phyloP scores from a whole-genome alignment of 495 filamentous ascomycete species.

The Barbatosphaeria neglecta region DNA sequence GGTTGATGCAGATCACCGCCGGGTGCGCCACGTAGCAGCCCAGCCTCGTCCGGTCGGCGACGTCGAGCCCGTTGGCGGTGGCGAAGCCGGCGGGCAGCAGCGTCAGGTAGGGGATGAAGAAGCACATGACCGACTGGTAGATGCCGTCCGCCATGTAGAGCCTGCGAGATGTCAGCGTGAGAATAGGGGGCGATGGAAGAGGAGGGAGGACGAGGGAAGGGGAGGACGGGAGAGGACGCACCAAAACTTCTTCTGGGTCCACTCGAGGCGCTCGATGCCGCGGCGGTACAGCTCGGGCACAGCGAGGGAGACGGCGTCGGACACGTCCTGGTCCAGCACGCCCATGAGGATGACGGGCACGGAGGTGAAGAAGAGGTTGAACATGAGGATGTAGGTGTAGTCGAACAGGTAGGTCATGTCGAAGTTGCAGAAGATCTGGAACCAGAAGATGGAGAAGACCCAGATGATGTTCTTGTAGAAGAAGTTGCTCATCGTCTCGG shows the following conservation, averaged over 20 bases:
- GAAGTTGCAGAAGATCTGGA: slow-evolving; percentile 87
- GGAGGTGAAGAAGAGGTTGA: slow-evolving; percentile 96
- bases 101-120: slow-evolving; percentile 81
- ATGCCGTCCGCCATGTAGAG: slow-evolving; percentile 89
- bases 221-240: no score
- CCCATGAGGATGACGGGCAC: slow-evolving; percentile 93
- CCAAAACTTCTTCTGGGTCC: slow-evolving; percentile 97
- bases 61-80: slow-evolving; percentile 53
- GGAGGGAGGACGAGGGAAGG: not conserved
- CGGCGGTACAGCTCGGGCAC: slow-evolving; percentile 93
- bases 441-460: slow-evolving; percentile 98
- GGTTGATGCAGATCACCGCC: slow-evolving; percentile 75
- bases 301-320: slow-evolving; percentile 82
- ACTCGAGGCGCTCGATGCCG: slow-evolving; percentile 93
- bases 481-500: slow-evolving; percentile 94
- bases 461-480: slow-evolving; percentile 99
- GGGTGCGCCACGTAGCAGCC: slow-evolving; percentile 72
- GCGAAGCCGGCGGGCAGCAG: slow-evolving; percentile 57
- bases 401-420: slow-evolving; percentile 95
- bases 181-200: not conserved
- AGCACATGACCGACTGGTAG: slow-evolving; percentile 87
- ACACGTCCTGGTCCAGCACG: slow-evolving; percentile 94
- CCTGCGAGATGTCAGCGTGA: slow-evolving; percentile 39
- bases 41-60: slow-evolving; percentile 68
- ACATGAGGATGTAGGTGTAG: slow-evolving; percentile 91